Evolutionary conservation across 768 basidiomycete genomes (phyloP).

Genomic region (Suillus alpinus): DNA sequence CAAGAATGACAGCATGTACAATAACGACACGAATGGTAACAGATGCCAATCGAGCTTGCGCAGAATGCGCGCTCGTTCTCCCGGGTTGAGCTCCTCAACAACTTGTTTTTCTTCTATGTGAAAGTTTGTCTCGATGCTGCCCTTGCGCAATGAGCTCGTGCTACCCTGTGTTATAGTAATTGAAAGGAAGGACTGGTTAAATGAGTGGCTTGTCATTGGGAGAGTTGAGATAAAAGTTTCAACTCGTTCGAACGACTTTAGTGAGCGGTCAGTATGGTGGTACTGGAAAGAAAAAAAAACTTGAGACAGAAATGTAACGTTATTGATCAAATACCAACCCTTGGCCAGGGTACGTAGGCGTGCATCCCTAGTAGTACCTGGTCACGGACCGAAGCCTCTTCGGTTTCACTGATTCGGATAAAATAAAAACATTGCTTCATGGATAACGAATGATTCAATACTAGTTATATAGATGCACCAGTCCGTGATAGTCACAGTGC

Average conservation of each 20-base stretch:
- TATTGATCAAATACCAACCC: too few species aligned
- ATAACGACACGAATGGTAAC: constrained; percentile 41
- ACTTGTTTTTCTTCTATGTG: neutral
- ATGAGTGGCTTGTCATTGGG: neutral
- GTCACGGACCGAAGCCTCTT: neutral
- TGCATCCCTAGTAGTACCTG: neutral
- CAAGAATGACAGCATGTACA: constrained; percentile 48
- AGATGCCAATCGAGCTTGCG: constrained; percentile 45
- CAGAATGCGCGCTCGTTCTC: constrained; percentile 28
- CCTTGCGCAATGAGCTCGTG: neutral
- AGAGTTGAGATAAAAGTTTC: neutral
- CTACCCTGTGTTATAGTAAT: neutral
- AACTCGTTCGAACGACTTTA: neutral
- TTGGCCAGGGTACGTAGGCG: too few species aligned
- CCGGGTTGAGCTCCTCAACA: constrained; percentile 10
- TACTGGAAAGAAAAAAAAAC: neutral
- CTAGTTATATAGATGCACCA: neutral
- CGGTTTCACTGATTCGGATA: neutral
- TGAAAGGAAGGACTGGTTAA: constrained; percentile 3
- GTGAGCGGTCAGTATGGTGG: neutral
- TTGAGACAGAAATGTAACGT: neutral
- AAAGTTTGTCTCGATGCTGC: neutral
- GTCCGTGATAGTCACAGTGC: neutral
- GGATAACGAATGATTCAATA: neutral
- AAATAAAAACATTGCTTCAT: neutral